Conservation (phyloP, 2,329 filamentous ascomycete species). For the Teratosphaeria destructans region DNA sequence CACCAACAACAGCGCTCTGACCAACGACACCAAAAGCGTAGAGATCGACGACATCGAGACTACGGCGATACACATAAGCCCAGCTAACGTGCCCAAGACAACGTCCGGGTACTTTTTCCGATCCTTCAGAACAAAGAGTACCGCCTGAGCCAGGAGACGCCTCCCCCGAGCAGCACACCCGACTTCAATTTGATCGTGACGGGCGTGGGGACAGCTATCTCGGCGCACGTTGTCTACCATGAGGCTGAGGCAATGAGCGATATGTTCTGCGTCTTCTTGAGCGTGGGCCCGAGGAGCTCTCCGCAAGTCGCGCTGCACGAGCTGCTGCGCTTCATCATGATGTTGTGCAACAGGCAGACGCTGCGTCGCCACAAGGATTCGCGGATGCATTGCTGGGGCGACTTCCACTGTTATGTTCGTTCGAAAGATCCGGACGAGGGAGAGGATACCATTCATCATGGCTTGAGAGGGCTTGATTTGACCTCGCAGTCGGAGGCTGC, state of each 20-base stretch:
- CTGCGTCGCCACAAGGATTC: not conserved
- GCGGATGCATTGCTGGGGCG: not conserved
- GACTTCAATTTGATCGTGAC: not conserved
- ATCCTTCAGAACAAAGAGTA: not conserved
- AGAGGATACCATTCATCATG: not conserved
- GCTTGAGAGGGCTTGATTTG: too few species aligned
- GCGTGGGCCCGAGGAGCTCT: not conserved
- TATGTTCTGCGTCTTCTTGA: not conserved
- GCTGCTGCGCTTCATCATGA: not conserved
- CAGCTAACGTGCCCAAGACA: not conserved
- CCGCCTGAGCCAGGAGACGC: not conserved
- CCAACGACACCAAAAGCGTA: not conserved
- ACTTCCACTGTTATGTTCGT: not conserved
- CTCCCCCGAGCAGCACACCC: not conserved
- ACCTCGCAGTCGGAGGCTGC: too few species aligned
- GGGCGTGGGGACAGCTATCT: not conserved
- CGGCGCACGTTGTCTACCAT: not conserved
- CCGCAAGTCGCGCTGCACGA: not conserved
- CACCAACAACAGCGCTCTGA: too few species aligned
- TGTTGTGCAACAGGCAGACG: not conserved
- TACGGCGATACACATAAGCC: not conserved
- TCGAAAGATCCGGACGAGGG: not conserved
- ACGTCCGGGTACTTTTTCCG: not conserved
- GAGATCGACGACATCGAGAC: not conserved
- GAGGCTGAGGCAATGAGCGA: not conserved